A percentile compares a stretch with the other conserved stretches of the same genome.
phyloP scores from a whole-genome alignment of 495 filamentous ascomycete species.

The Neurospora sp. region DNA sequence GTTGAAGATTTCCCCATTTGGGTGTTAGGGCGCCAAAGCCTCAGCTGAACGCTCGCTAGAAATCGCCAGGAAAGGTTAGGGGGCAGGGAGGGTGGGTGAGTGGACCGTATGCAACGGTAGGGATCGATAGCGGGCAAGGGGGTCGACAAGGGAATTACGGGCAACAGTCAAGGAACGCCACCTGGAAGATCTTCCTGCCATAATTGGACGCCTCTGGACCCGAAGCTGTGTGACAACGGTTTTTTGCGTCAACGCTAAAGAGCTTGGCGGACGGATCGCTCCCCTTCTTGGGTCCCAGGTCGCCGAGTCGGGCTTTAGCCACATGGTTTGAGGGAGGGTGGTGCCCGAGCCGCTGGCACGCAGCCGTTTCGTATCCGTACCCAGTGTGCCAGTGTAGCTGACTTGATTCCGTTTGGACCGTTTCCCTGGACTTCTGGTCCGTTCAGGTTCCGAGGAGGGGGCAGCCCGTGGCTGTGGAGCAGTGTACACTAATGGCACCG shows the following conservation, averaged over 20 bases:
- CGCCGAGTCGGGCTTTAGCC: slow-evolving; percentile 31
- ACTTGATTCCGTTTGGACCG: neutral
- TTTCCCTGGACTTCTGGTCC: neutral
- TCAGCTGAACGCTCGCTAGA: slow-evolving; percentile 28
- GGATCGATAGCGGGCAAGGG: neutral
- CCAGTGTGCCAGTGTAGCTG: neutral
- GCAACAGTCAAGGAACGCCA: slow-evolving; percentile 14
- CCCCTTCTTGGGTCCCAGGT: slow-evolving; percentile 22
- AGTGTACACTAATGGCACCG: neutral
- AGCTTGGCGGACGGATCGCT: slow-evolving; percentile 15
- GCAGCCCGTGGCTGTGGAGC: neutral
- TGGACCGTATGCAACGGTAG: neutral
- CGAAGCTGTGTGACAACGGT: slow-evolving; percentile 30
- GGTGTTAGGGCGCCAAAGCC: slow-evolving; percentile 17
- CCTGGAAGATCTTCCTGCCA: slow-evolving; percentile 14
- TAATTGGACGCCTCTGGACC: slow-evolving; percentile 22
- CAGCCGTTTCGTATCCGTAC: neutral
- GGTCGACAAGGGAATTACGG: neutral
- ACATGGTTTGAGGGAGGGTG: slow-evolving; percentile 19
- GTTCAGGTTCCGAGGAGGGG: neutral
- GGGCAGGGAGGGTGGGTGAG: neutral
- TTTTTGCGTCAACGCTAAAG: slow-evolving; percentile 30
- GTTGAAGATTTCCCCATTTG: slow-evolving; percentile 10
- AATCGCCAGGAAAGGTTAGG: slow-evolving; percentile 21
- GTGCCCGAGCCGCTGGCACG: slow-evolving; percentile 21